Base-by-base conservation (phyloP, 805 yeast species). In the Hanseniaspora hatyaiensis region DNA sequence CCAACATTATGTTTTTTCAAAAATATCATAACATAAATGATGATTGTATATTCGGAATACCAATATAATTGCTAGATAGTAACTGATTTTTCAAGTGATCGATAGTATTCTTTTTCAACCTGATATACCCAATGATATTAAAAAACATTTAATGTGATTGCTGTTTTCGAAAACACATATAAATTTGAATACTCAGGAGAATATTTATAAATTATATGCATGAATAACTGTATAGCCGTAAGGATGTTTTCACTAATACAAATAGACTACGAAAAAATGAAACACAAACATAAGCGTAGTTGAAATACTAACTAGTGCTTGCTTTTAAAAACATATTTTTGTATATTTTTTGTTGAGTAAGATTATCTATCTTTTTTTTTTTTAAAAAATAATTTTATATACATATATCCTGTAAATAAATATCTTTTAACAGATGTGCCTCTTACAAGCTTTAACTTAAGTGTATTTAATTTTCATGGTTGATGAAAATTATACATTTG, bases 11-110 rank as follows among this genome's bases (percentile, higher is more conserved):
- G 8, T 33, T 33, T 16, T n/a, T 33, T 3, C 22, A 19, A 15
- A 15, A 19, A 15, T 12, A 23, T 13, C 16, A 11, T 6, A 15
- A 20, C 28, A 31, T 19, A 34, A 20, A 42, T 42, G 47, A 42
- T 42, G 47, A 42, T 33, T 42, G 26, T 34, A 18, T 42, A 32
- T 42, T 40, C 34, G 47, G 47, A 42, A 42, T 42, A 42, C 47
- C 47, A 42, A 42, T 42, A 32, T 33, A 41, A 34, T 24, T 18
- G 47, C 47, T 42, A 42, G 47, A 42, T 42, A 42, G 47, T 42
- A 42, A 26, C 47, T 42, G 47, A 42, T 42, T 34, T 26, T 8
- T 23, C n/a, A n/a, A 24, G 29, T 42, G 30, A 31, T 13, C 37
- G 47, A 42, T 22, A 42, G 47, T 42, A 42, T 42, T 42, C 47